phyloP scores from a whole-genome alignment of 1,139 yeast species.

The Geotrichum aggregatum region DNA sequence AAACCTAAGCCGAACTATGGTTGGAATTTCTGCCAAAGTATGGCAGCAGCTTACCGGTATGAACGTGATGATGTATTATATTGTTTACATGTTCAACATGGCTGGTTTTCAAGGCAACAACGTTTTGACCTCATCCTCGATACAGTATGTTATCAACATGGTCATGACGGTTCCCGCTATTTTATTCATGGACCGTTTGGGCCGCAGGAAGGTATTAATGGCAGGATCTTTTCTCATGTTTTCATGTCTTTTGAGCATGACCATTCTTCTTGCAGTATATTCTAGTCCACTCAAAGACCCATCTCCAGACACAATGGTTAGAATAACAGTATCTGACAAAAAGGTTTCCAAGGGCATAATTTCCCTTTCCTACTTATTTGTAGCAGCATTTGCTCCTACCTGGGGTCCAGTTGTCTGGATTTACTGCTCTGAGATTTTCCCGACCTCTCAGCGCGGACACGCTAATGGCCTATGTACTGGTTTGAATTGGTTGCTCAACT shows the following conservation, averaged over 20 bases:
- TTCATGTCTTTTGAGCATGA: conserved; percentile 44
- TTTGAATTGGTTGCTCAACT: conserved; percentile 61
- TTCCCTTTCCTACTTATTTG: conserved; percentile 57
- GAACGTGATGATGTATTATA: conserved; percentile 56
- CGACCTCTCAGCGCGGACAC: conserved; percentile 54
- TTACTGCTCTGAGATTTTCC: conserved; percentile 55
- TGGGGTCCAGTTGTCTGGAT: conserved; percentile 64
- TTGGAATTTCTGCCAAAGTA: conserved; percentile 58
- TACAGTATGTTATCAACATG: conserved; percentile 50
- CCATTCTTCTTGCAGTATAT: conserved; percentile 45
- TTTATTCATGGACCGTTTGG: conserved; percentile 49
- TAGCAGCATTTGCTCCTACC: conserved; percentile 63
- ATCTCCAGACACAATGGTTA: conserved; percentile 45
- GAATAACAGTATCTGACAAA: conserved; percentile 43
- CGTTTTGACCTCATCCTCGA: conserved; percentile 49
- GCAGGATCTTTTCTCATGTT: conserved; percentile 45
- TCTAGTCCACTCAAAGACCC: conserved; percentile 38
- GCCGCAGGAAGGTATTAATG: conserved; percentile 48
- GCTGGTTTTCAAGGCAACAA: conserved; percentile 39
- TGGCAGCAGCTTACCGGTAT: conserved; percentile 73
- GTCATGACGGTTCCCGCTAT: conserved; percentile 45
- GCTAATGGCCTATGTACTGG: conserved; percentile 54
- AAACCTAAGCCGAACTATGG: conserved; percentile 48
- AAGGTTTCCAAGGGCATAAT: conserved; percentile 50
- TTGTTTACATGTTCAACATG: conserved; percentile 41